Conservation (phyloP, 2,329 filamentous ascomycete genomes). For the Penicillium decumbens region DNA sequence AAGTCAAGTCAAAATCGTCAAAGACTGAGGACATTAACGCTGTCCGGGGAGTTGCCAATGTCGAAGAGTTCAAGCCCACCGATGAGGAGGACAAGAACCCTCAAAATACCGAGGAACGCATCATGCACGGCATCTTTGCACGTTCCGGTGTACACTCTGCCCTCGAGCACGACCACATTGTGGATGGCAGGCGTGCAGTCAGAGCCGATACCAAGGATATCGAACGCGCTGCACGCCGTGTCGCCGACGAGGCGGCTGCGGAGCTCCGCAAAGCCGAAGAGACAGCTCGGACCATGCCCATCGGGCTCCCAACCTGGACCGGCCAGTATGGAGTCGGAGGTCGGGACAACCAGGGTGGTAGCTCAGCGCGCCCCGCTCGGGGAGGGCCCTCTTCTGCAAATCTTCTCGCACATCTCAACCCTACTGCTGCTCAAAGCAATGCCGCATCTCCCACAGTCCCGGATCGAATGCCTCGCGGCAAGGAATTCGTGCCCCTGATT, state of each 20-base stretch:
- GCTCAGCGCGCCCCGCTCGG: conserved; percentile 32
- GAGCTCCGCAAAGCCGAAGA: conserved; percentile 70
- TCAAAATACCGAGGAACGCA: conserved; percentile 59
- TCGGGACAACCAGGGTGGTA: conserved; percentile 42
- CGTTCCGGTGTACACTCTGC: conserved; percentile 83
- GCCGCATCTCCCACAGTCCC: conserved; percentile 39
- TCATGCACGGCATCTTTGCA: conserved; percentile 86
- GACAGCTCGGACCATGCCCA: conserved; percentile 65
- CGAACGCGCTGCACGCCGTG: conserved; percentile 71
- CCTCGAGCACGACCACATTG: conserved; percentile 86
- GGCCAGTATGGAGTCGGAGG: conserved; percentile 76
- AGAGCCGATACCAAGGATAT: conserved; percentile 73
- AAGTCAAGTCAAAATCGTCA: not conserved
- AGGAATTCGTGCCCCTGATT: conserved; percentile 68
- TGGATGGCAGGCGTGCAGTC: conserved; percentile 68
- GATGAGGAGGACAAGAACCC: conserved; percentile 26
- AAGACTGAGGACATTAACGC: conserved; percentile 48
- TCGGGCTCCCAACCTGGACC: conserved; percentile 91
- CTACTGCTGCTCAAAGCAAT: conserved; percentile 9
- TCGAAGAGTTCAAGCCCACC: conserved; percentile 61
- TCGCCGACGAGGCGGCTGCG: conserved; percentile 71
- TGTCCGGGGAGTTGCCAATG: conserved; percentile 58
- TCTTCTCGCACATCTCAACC: conserved; percentile 39
- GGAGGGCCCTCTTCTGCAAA: conserved; percentile 40
- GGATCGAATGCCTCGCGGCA: conserved; percentile 43